Evolutionary conservation across 805 yeast genomes (phyloP).

Genomic region (Nakazawaea ernobii): DNA sequence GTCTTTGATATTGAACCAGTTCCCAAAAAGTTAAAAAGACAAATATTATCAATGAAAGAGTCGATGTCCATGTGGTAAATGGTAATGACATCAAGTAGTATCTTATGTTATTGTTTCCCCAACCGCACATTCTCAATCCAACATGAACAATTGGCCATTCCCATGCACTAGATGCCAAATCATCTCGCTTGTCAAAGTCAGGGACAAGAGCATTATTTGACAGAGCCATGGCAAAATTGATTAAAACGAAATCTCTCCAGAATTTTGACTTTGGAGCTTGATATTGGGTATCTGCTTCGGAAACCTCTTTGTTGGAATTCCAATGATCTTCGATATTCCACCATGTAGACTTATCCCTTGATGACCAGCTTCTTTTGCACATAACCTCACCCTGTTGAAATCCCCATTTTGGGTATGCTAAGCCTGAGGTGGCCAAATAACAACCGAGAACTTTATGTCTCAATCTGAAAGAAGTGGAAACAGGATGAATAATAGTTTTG

Average conservation of each 20-base stretch:
- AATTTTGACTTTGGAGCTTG: conserved; percentile 47
- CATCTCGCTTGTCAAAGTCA: conserved; percentile 65
- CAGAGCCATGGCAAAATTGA: conserved; percentile 79
- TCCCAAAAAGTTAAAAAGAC: conserved; percentile 33
- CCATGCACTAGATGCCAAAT: conserved; percentile 73
- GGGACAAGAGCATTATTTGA: conserved; percentile 79
- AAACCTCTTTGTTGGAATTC: conserved; percentile 38
- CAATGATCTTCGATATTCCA: conserved; percentile 77
- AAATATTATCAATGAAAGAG: conserved; percentile 41
- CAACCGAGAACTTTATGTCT: conserved; percentile 66
- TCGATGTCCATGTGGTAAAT: conserved; percentile 54
- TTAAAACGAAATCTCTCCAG: conserved; percentile 61
- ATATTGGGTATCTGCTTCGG: conserved; percentile 24
- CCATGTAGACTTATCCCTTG: conserved; percentile 61
- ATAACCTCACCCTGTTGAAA: conserved; percentile 91
- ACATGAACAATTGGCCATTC: conserved; percentile 70
- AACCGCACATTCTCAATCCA: conserved; percentile 74
- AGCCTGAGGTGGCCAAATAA: conserved; percentile 81
- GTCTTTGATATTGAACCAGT: conserved; percentile 64
- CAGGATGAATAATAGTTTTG: conserved; percentile 57
- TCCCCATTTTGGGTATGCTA: conserved; percentile 90
- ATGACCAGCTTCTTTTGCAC: conserved; percentile 49
- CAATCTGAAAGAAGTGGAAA: conserved; percentile 78
- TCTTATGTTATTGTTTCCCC: conserved; percentile 51
- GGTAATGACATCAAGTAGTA: conserved; percentile 70